Percentiles rank a stretch among this genome's conserved stretches.
Evolutionary conservation across 495 filamentous ascomycete genomes (phyloP).

Genomic region (Wilcoxina mikolae): DNA sequence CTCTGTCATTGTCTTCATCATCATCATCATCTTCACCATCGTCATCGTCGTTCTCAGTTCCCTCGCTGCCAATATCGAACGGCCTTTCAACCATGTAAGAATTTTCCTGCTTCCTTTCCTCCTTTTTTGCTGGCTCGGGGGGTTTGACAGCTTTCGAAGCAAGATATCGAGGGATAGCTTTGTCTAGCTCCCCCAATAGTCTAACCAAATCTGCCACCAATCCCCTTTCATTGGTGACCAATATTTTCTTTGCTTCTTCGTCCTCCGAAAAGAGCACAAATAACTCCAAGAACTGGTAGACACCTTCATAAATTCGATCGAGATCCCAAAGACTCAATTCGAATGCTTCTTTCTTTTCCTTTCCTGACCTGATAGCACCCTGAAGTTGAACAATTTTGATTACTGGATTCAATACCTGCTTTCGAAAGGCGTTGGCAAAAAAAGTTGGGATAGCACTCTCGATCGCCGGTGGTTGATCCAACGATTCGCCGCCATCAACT

Average conservation of each 20-base stretch:
- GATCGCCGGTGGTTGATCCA: conserved; percentile 14
- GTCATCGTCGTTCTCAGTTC: conserved; percentile 10
- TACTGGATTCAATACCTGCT: conserved; percentile 58
- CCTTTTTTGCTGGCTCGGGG: conserved; percentile 1
- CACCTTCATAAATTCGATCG: conserved; percentile 50
- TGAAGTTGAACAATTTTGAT: conserved; percentile 61
- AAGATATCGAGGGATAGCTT: conserved; percentile 26
- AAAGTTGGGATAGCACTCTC: conserved; percentile 26
- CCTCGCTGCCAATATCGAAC: conserved; percentile 17
- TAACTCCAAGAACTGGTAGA: conserved; percentile 67
- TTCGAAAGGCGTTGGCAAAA: conserved; percentile 54
- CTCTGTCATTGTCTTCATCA: conserved; percentile 24
- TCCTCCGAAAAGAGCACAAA: conserved; percentile 63
- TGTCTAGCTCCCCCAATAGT: conserved; percentile 22
- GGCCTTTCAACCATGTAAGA: conserved; percentile 25
- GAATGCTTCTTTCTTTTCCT: conserved; percentile 55
- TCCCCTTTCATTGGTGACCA: conserved; percentile 19
- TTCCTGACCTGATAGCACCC: conserved; percentile 51
- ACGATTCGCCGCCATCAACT: background rate
- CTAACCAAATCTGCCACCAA: conserved; percentile 24
- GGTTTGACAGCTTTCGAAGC: conserved; percentile 13
- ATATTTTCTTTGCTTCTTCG: conserved; percentile 28
- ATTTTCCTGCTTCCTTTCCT: conserved; percentile 1
- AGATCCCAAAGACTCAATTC: conserved; percentile 71
- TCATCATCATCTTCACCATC: conserved; percentile 19